Conservation (phyloP, 139 green algal species). For the Micromonas pusilla region DNA sequence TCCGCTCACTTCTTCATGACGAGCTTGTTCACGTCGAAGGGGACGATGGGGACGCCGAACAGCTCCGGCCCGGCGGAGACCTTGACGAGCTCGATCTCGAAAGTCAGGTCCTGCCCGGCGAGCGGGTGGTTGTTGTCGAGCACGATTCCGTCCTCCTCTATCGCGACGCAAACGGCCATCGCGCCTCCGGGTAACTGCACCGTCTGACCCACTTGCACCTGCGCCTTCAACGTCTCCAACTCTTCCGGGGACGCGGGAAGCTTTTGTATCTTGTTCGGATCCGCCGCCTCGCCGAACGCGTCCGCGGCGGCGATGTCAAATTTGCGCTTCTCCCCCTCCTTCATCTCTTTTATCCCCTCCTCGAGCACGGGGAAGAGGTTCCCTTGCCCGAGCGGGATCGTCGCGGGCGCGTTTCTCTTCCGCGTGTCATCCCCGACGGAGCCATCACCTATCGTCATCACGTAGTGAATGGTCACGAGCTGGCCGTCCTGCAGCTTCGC, state of each 20-base stretch:
- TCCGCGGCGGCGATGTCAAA: slow-evolving; percentile 5
- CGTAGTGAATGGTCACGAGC: slow-evolving; percentile 31
- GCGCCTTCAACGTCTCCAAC: neutral
- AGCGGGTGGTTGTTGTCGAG: slow-evolving; percentile 34
- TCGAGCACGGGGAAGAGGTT: slow-evolving; percentile 29
- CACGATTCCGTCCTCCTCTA: slow-evolving; percentile 20
- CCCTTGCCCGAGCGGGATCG: slow-evolving; percentile 21
- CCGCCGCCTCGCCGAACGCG: slow-evolving; percentile 19
- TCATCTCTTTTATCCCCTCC: slow-evolving; percentile 8
- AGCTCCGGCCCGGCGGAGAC: neutral
- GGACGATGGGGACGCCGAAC: slow-evolving; percentile 5
- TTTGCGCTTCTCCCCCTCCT: slow-evolving; percentile 8
- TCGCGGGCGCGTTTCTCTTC: slow-evolving; percentile 1
- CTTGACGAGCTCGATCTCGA: slow-evolving; percentile 26
- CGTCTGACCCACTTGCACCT: slow-evolving; percentile 14
- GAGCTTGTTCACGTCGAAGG: neutral
- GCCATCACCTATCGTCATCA: slow-evolving; percentile 10
- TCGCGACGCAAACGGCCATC: neutral
- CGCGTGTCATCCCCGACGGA: slow-evolving; percentile 19
- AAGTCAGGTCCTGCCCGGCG: slow-evolving; percentile 19
- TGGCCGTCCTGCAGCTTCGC: slow-evolving; percentile 8
- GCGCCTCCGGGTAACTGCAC: slow-evolving; percentile 10
- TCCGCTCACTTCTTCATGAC: neutral
- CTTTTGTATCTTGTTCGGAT: slow-evolving; percentile 24
- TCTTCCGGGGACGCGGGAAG: slow-evolving; percentile 16